Evolutionary conservation across 768 basidiomycete genomes (phyloP).

Genomic region (Leccinum aurantiacum): DNA sequence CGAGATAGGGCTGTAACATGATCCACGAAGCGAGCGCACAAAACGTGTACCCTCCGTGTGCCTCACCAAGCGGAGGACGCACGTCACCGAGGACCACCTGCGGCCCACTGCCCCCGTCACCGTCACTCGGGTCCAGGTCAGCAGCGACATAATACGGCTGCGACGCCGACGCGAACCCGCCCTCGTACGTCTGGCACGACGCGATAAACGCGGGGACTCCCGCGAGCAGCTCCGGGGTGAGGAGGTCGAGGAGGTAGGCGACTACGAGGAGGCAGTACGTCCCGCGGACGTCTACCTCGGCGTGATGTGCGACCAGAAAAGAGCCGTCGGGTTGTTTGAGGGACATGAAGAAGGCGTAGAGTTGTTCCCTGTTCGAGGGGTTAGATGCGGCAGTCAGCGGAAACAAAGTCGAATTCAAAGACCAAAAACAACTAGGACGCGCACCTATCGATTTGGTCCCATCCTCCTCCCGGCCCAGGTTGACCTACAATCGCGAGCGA

Average conservation of each 20-base stretch:
- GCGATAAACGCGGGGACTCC: constrained; percentile 79
- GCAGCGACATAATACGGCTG: constrained; percentile 57
- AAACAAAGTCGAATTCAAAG: background rate
- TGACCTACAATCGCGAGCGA: constrained; percentile 79
- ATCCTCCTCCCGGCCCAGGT: constrained; percentile 72
- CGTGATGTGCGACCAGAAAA: constrained; percentile 82
- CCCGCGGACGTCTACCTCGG: constrained; percentile 95
- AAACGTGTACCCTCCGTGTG: constrained; percentile 97
- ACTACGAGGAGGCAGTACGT: constrained; percentile 89
- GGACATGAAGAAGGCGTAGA: constrained; percentile 89
- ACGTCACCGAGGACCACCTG: constrained; percentile 40
- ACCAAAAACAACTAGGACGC: constrained; percentile 15
- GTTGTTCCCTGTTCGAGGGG: constrained; percentile 44
- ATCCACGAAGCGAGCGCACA: constrained; percentile 88
- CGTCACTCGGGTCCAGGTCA: background rate
- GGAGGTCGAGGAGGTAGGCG: constrained; percentile 77
- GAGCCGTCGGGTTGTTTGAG: constrained; percentile 93
- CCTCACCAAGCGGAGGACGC: constrained; percentile 86
- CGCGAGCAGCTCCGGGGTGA: constrained; percentile 84
- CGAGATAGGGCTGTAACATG: too few relatives aligned
- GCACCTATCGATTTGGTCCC: constrained; percentile 87
- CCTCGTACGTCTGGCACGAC: constrained; percentile 96
- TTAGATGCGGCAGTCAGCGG: background rate
- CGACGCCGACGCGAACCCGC: constrained; percentile 84
- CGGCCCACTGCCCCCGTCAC: background rate